These are phyloP conservation scores for Amoeboaphelidium protococcarum DNA, from an alignment of 371 early-diverging fungal species.

Conservation along the genomic window DNA sequence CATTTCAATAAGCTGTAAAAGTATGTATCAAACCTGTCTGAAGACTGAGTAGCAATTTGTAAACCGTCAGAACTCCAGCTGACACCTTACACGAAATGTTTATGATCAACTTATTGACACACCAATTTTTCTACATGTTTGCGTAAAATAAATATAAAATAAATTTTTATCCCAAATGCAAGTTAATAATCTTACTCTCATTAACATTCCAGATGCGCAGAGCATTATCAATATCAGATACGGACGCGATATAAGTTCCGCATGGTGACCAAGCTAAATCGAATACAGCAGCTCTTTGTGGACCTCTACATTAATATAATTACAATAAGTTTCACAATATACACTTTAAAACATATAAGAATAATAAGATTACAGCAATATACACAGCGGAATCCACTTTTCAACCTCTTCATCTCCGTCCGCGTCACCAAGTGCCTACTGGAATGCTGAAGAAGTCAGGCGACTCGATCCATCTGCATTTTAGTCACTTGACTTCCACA, in stretches of 20 bases:
- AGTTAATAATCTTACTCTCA: slow-evolving; percentile 19
- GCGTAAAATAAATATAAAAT: too few species aligned
- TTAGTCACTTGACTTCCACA: slow-evolving; percentile 1
- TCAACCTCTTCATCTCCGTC: slow-evolving; percentile 15
- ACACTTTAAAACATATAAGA: background rate
- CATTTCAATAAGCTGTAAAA: too few species aligned
- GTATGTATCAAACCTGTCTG: slow-evolving; percentile 35
- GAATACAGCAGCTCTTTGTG: slow-evolving; percentile 42
- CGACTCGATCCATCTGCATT: slow-evolving; percentile 40
- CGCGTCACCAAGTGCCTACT: slow-evolving; percentile 19
- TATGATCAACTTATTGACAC: slow-evolving; percentile 53
- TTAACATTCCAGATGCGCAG: slow-evolving; percentile 61
- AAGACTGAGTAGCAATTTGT: slow-evolving; percentile 68
- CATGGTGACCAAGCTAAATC: slow-evolving; percentile 87
- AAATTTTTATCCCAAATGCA: background rate
- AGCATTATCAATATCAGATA: slow-evolving; percentile 60
- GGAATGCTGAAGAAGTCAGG: slow-evolving; percentile 34
- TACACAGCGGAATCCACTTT: slow-evolving; percentile 11
- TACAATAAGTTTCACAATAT: background rate
- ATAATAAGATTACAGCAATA: slow-evolving; percentile 12
- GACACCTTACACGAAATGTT: slow-evolving; percentile 83
- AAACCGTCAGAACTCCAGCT: slow-evolving; percentile 79
- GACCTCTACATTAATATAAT: background rate
- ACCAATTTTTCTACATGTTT: too few species aligned
- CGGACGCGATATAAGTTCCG: slow-evolving; percentile 57